These are phyloP conservation scores for Pythium sukuiense DNA, from an alignment of 352 stramenopile genomes.

Conservation along the genomic window DNA sequence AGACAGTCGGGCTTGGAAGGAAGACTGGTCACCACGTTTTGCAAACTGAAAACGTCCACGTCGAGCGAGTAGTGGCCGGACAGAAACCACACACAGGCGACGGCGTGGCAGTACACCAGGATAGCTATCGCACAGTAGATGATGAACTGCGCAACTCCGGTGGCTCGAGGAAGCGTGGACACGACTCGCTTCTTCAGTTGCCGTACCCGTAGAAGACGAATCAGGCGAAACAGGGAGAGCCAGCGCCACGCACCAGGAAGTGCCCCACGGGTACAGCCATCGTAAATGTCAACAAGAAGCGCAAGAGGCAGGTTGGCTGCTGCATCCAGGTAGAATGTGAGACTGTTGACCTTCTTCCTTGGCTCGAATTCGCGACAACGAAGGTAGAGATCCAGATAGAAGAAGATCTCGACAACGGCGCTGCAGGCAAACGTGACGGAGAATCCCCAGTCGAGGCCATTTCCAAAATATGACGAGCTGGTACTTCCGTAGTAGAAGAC, in stretches of 20 bases:
- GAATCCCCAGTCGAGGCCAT: constrained; percentile 16
- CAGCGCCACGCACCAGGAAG: constrained; percentile 18
- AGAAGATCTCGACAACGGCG: constrained; percentile 24
- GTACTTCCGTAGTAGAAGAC: constrained; percentile 33
- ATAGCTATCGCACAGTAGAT: constrained; percentile 31
- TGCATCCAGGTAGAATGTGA: constrained; percentile 26
- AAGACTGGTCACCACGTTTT: not conserved
- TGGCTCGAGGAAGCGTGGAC: constrained; percentile 18
- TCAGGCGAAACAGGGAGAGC: constrained; percentile 28
- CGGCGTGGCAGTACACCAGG: constrained; percentile 31
- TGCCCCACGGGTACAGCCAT: constrained; percentile 14
- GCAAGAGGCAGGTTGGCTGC: constrained; percentile 29
- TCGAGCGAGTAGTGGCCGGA: constrained; percentile 23
- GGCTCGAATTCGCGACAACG: constrained; percentile 22
- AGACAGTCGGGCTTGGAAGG: constrained; percentile 29
- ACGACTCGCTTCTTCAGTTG: constrained; percentile 22
- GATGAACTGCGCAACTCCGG: constrained; percentile 31
- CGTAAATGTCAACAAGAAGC: constrained; percentile 26
- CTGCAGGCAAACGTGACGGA: constrained; percentile 24
- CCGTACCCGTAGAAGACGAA: constrained; percentile 30
- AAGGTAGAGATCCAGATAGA: constrained; percentile 26
- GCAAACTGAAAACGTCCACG: not conserved
- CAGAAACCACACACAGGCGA: constrained; percentile 32
- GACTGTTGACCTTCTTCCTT: constrained; percentile 17
- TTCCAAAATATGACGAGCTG: constrained; percentile 4